Conservation (phyloP, 768 basidiomycete genomes). For the Mycena maculata region DNA sequence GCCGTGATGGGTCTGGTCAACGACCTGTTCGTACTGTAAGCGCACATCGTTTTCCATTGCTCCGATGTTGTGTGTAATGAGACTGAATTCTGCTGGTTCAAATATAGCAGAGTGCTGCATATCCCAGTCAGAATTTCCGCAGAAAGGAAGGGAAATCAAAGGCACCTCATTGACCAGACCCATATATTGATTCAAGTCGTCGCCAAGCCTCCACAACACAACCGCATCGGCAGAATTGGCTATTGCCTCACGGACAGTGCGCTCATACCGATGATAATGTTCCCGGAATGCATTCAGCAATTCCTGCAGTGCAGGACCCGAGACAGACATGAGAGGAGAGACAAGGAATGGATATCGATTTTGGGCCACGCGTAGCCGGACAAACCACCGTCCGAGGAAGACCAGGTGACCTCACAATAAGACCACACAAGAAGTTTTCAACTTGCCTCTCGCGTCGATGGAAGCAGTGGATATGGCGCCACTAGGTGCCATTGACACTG, state of each 20-base stretch:
- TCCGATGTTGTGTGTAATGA: background rate
- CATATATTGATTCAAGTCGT: constrained; percentile 30
- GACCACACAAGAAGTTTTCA: background rate
- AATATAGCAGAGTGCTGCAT: no score
- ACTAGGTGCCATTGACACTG: background rate
- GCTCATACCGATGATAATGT: constrained; percentile 25
- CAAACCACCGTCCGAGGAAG: no score
- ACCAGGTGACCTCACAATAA: background rate
- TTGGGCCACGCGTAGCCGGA: no score
- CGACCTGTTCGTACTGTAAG: background rate
- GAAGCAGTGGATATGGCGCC: background rate
- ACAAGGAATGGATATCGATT: no score
- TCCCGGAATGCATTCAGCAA: constrained; percentile 26
- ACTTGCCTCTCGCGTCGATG: background rate
- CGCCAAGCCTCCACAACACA: constrained; percentile 32
- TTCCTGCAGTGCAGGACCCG: constrained; percentile 8
- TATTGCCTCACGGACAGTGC: constrained; percentile 6
- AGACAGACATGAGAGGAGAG: background rate
- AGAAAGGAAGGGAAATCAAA: no score
- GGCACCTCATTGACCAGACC: constrained; percentile 19
- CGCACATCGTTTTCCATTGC: background rate
- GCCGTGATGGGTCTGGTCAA: background rate
- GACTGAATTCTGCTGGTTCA: no score
- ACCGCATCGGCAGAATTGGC: constrained; percentile 20
- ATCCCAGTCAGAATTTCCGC: no score